These are phyloP conservation scores for Excoecaria agallocha DNA, from an alignment of 345 rosid genomes.

Conservation along the genomic window DNA sequence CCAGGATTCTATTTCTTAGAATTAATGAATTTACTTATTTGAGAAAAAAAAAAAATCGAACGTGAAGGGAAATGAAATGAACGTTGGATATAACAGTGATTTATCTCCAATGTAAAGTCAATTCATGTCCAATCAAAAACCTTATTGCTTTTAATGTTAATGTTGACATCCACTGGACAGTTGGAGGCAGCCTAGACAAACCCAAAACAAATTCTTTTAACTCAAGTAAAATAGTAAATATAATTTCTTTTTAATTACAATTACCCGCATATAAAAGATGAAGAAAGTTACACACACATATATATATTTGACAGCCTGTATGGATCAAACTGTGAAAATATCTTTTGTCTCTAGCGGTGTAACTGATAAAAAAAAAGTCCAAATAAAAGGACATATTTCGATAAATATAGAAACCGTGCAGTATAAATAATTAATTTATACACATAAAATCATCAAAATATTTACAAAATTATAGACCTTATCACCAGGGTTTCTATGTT, in stretches of 20 bases:
- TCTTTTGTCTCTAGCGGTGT: not conserved
- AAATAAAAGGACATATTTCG: not conserved
- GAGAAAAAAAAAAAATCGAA: no score
- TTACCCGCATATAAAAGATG: no score
- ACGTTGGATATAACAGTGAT: not conserved
- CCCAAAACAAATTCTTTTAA: no score
- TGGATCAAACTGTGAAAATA: constrained; percentile 4
- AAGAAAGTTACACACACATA: no score
- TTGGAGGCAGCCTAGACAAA: not conserved
- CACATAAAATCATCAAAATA: not conserved
- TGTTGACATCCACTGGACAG: not conserved
- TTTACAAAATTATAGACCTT: not conserved
- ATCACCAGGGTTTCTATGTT: constrained; percentile 27
- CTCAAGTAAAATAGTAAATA: no score
- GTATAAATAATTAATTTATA: not conserved
- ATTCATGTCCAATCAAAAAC: not conserved
- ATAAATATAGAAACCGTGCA: constrained; percentile 4
- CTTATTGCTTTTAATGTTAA: not conserved
- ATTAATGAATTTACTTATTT: no score
- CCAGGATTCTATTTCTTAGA: no score
- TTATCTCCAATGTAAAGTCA: not conserved
- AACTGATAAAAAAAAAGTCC: not conserved
- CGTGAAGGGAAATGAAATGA: not conserved
- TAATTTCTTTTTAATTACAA: no score
- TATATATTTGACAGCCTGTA: no score